Evolutionary conservation across 495 filamentous ascomycete genomes (phyloP).

Genomic region (Talaromyces nanjingensis): DNA sequence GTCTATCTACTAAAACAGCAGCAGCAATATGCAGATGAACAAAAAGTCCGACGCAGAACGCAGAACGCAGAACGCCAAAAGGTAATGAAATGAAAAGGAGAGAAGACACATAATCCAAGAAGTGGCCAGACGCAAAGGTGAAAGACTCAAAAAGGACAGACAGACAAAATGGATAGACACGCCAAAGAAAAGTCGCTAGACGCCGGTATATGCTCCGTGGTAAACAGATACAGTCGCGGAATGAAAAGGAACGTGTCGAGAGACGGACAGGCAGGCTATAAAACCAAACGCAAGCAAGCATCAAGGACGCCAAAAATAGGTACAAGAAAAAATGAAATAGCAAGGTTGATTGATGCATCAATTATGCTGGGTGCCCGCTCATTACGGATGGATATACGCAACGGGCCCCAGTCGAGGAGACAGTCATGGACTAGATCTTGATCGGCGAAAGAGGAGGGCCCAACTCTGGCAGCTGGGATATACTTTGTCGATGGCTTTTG

Average conservation of each 20-base stretch:
- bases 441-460: constrained; percentile 71
- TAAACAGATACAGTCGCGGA: not conserved
- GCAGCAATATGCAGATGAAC: not conserved
- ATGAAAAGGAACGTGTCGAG: not conserved
- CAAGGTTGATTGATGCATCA: not conserved
- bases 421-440: constrained; percentile 29
- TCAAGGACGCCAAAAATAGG: not conserved
- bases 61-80: not conserved
- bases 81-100: not conserved
- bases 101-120: not conserved
- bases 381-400: no score
- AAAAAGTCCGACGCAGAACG: not conserved
- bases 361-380: not conserved
- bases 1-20: not conserved
- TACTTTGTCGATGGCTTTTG: constrained; percentile 26
- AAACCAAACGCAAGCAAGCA: not conserved
- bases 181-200: not conserved
- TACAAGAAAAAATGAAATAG: constrained; percentile 5
- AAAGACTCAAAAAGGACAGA: not conserved
- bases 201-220: not conserved
- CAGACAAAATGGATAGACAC: not conserved
- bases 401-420: not conserved
- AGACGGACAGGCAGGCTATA: not conserved
- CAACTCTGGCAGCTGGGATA: constrained; percentile 51
- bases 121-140: not conserved